A percentile compares a stretch with the other conserved stretches of the same genome.
phyloP scores from a whole-genome alignment of 805 yeast species.

The Lipomyces yamanashiensis region DNA sequence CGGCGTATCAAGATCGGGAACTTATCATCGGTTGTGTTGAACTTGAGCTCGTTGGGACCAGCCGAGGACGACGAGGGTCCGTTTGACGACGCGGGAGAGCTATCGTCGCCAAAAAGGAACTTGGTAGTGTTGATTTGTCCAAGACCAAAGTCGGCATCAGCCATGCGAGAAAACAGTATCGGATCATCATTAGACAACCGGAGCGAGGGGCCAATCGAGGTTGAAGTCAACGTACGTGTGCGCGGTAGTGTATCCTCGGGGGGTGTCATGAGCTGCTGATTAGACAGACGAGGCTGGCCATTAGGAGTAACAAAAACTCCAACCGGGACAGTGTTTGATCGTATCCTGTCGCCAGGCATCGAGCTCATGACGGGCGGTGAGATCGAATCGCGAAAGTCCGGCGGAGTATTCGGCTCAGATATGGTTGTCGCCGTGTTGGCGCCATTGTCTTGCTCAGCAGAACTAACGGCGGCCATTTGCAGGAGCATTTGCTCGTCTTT shows the following conservation, averaged over 20 bases:
- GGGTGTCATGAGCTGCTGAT: constrained; percentile 36
- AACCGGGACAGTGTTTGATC: constrained; percentile 35
- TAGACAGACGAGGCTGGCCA: constrained; percentile 26
- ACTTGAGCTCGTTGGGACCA: constrained; percentile 33
- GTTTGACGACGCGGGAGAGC: constrained; percentile 7
- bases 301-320: constrained; percentile 33
- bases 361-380: constrained; percentile 8
- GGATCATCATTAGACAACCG: constrained; percentile 33
- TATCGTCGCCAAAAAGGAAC: constrained; percentile 33
- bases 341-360: constrained; percentile 29
- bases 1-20: constrained; percentile 45
- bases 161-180: constrained; percentile 23
- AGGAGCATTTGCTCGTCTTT: constrained; percentile 39
- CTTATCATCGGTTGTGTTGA: constrained; percentile 44
- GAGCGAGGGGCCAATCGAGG: constrained; percentile 32
- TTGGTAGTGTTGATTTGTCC: constrained; percentile 32
- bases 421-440: constrained; percentile 34
- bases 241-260: constrained; percentile 35
- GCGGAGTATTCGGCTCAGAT: constrained; percentile 40
- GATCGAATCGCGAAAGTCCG: constrained; percentile 36
- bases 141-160: constrained; percentile 21
- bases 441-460: constrained; percentile 27
- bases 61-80: constrained; percentile 13
- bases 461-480: constrained; percentile 35
- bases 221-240: constrained; percentile 32